These are phyloP conservation scores for Xylaria venustula DNA, from an alignment of 495 filamentous ascomycete genomes.

Conservation along the genomic window DNA sequence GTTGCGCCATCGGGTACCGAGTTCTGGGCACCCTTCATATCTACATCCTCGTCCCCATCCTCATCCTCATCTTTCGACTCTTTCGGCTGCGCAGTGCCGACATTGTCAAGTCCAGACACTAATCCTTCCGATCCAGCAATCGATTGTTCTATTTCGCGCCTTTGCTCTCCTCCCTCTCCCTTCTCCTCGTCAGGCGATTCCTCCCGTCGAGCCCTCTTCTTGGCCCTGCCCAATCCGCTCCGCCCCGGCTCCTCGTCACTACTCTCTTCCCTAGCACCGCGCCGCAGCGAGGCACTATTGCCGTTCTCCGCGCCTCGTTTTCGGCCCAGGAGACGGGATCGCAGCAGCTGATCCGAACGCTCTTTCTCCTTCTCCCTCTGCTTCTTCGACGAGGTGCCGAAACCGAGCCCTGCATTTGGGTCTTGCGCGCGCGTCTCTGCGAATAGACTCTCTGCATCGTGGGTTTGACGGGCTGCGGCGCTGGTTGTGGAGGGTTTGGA, in stretches of 20 bases:
- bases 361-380: conserved; percentile 6
- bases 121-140: background rate
- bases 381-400: conserved; percentile 6
- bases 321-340: conserved; percentile 30
- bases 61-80: conserved; percentile 1
- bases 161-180: conserved; percentile 17
- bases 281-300: conserved; percentile 19
- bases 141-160: background rate
- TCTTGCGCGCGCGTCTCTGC: conserved; percentile 23
- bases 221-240: conserved; percentile 50
- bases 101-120: conserved; percentile 5
- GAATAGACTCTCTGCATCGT: conserved; percentile 27
- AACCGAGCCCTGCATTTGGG: conserved; percentile 40
- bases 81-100: background rate
- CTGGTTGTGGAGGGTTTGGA: background rate
- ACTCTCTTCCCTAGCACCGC: conserved; percentile 41
- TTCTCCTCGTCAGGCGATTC: conserved; percentile 10
- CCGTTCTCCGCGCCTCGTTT: conserved; percentile 17
- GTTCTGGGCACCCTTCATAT: background rate
- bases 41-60: conserved; percentile 14
- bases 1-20: background rate
- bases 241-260: conserved; percentile 65
- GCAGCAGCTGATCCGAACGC: conserved; percentile 23
- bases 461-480: conserved; percentile 2
- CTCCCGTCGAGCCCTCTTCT: conserved; percentile 22